phyloP scores from a whole-genome alignment of 2,329 filamentous ascomycete species.

The Zelopaecilomyces penicillatus region DNA sequence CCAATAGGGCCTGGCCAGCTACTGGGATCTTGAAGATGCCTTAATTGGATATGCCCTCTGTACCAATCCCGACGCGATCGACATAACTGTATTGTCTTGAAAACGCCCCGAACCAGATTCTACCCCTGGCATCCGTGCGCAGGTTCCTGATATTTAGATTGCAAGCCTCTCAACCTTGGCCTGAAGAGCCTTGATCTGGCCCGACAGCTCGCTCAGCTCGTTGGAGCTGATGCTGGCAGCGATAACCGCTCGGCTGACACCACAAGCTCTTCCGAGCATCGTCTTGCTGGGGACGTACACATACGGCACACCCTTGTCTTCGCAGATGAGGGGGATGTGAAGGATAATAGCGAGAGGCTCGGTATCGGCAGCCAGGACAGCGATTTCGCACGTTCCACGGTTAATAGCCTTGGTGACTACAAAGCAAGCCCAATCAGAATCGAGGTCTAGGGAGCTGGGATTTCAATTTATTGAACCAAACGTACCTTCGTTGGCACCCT shows the following conservation, averaged over 20 bases:
- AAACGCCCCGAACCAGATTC: too few species aligned
- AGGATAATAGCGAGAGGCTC: conserved; percentile 79
- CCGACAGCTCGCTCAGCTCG: conserved; percentile 78
- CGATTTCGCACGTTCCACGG: conserved; percentile 81
- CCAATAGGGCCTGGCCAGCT: too few species aligned
- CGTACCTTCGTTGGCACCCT: conserved; percentile 70
- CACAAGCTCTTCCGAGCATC: conserved; percentile 79
- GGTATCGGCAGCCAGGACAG: conserved; percentile 84
- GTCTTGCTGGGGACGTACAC: conserved; percentile 71
- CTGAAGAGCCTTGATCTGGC: conserved; percentile 81
- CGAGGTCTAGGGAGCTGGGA: background rate
- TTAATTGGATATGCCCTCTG: too few species aligned
- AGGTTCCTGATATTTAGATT: conserved; percentile 52
- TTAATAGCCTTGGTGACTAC: conserved; percentile 73
- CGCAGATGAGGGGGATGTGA: conserved; percentile 79
- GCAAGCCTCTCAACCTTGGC: conserved; percentile 94
- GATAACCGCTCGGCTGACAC: conserved; percentile 83
- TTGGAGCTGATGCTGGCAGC: conserved; percentile 84
- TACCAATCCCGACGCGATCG: too few species aligned
- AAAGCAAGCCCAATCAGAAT: background rate
- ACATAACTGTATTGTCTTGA: too few species aligned
- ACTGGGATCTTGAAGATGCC: too few species aligned
- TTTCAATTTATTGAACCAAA: background rate
- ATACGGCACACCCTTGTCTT: conserved; percentile 63
- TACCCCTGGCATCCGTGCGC: background rate